Base-by-base conservation (phyloP, 345 rosid genomes). In the Dipteronia dyeriana region DNA sequence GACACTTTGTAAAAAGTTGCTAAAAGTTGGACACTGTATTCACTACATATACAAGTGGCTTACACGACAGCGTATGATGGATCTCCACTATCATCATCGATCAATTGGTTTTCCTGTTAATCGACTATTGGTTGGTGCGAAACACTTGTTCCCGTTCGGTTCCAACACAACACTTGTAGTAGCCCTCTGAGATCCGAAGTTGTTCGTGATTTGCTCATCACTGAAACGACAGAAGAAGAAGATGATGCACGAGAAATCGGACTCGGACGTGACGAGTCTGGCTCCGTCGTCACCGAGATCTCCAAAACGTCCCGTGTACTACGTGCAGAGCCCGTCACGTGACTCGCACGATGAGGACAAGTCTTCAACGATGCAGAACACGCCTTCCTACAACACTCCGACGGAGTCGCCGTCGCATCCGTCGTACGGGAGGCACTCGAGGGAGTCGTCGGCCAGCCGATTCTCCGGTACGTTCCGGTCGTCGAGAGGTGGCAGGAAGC, bases 341-440 rank as follows among this genome's bases (percentile, higher is more conserved):
- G 98, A 94, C 75, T 93, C 98, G 25, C 89, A 89, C 57, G 95
- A 93, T 78, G 96, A 90, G 22, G 97, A 92, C 78, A 91, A 91
- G 86, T 90, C 94, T n/a, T 89, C 91, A 38, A 73, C 89, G 16
- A 79, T 89, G 76, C 94, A 85, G 14, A 88, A 92, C n/a, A 85
- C 91, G 20, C 86, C 91, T 0, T 84, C 87, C 59, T 84, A 83
- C 51, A 82, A 81, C 82, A 86, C 91, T 71, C 98, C 94, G 43
- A 78, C 85, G 57, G 97, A 94, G 75, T 92, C 98, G 13, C 97
- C 98, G 11, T 94, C 98, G 4, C 91, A 89, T 80, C 90, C 89
- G 1, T 94, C 97, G 6, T 86, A 78, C 64, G 87, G 87, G 49
- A 87, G 91, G 29, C 95, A 87, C 78, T 90, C 91, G 1, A 81